Base-by-base conservation (phyloP, 2,329 filamentous ascomycete species). In the Apiospora malaysiana region DNA sequence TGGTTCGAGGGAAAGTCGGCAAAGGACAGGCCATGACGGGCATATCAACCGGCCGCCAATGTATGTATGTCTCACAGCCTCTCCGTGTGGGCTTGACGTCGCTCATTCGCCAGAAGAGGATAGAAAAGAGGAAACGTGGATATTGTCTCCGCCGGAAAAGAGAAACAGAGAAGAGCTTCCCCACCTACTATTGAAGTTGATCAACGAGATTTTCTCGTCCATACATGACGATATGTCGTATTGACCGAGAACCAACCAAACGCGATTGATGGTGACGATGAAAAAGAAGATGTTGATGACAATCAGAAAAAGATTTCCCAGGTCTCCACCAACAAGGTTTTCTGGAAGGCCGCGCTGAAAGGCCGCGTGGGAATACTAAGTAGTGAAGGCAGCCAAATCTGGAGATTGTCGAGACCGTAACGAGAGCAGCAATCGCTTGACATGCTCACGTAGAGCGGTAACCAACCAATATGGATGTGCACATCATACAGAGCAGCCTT, bases 121-220 rank as follows among this genome's bases (percentile, higher is more conserved):
- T 32, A 21, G 51, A 59, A 59, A 37, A 37, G 51, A 59, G 27
- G 27, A 37, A 16, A n/a, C 51, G 51, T 59, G 51, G 51, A 18
- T 59, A 59, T 59, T 37, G 51, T 59, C 51, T 37, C 51, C 51
- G 51, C 51, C 51, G 32, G 51, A 37, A 5, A 59, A 59, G 51
- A 27, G 51, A 37, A 8, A 21, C 25, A 59, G 56, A 63, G 32
- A 40, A 63, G n/a, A n/a, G 32, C 14, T 8, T 40, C 32, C 18
- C 56, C 56, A 63, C 56, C 56, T 63, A 63, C 56, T 63, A 63
- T 63, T 63, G 56, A 63, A 63, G 8, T 18, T 63, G 56, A 63
- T 63, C 56, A 32, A 63, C 56, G 32, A 63, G 56, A 63, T 40
- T 63, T 63, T 63, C 56, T 63, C 18, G 25, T 63, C 56, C 21